Percentiles rank a stretch among this genome's conserved stretches.
Evolutionary conservation across 23 red algal species (phyloP).

Genomic region (Cyanidium caldarium): DNA sequence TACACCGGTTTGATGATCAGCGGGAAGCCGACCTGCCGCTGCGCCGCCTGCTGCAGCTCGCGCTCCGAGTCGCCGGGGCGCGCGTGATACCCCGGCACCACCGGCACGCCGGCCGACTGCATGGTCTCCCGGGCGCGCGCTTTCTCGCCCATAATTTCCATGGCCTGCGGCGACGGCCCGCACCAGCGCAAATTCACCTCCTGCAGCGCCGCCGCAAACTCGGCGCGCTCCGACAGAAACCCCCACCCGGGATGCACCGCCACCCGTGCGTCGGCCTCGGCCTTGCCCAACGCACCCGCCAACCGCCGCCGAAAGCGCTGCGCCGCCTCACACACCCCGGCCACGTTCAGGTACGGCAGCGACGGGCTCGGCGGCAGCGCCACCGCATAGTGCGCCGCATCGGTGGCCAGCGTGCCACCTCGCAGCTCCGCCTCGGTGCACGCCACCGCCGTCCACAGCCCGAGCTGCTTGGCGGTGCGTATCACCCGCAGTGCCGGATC

Average conservation of each 20-base stretch:
- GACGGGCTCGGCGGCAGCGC: conserved; percentile 9
- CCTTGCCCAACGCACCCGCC: background rate
- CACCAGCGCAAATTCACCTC: background rate
- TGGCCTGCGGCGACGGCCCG: conserved; percentile 11
- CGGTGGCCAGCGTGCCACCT: background rate
- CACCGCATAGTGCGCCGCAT: conserved; percentile 51
- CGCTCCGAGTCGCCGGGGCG: too few relatives aligned
- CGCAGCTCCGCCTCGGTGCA: conserved; percentile 54
- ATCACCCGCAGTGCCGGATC: conserved; percentile 89
- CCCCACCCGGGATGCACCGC: conserved; percentile 25
- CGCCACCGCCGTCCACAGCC: conserved; percentile 56
- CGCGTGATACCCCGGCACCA: conserved; percentile 65
- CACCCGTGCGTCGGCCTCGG: background rate
- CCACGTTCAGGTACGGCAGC: background rate
- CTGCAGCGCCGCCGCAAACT: conserved; percentile 13
- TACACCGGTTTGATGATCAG: conserved; percentile 78
- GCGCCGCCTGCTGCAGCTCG: conserved; percentile 13
- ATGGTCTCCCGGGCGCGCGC: conserved; percentile 60
- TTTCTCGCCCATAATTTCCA: conserved; percentile 75
- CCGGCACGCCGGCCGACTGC: conserved; percentile 52
- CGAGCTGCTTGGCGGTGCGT: conserved; percentile 51
- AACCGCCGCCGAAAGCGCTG: background rate
- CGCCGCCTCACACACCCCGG: background rate
- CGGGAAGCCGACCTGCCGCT: conserved; percentile 48
- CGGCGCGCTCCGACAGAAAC: conserved; percentile 20